Conservation (phyloP, 164 flowering plant genomes). For the Berberis thunbergii region DNA sequence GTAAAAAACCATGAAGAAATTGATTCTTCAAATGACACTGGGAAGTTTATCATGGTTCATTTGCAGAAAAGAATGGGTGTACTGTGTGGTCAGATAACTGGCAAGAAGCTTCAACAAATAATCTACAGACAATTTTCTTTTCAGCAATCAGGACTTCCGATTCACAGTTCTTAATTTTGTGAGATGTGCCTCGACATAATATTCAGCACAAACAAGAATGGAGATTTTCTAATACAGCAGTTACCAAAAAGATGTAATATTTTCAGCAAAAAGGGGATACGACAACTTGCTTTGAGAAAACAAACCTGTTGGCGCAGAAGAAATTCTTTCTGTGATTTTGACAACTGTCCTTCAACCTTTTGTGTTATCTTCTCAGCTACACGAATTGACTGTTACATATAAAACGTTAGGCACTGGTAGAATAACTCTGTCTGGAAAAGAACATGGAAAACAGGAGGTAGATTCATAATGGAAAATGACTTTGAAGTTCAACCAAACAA, state of each 20-base stretch:
- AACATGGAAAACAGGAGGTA: neutral
- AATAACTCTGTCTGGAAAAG: neutral
- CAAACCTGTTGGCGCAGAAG: conserved; percentile 98
- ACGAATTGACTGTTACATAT: conserved; percentile 74
- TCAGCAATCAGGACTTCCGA: no score
- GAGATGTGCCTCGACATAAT: no score
- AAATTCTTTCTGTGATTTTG: conserved; percentile 96
- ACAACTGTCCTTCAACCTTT: conserved; percentile 98
- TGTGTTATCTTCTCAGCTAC: conserved; percentile 99
- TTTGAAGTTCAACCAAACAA: neutral
- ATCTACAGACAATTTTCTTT: no score
- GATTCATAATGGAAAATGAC: neutral
- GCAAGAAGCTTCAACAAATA: no score
- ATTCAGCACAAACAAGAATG: no score
- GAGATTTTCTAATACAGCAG: no score
- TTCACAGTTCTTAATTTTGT: no score
- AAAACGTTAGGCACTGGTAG: conserved; percentile 6
- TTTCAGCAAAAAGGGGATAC: neutral
- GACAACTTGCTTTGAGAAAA: conserved; percentile 6
- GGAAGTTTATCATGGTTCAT: no score
- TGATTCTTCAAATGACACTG: no score
- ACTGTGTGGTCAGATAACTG: no score
- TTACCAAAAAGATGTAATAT: neutral
- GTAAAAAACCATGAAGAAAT: no score
- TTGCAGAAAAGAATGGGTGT: no score